A percentile compares a stretch with the other conserved stretches of the same genome.
Evolutionary conservation across 805 yeast genomes (phyloP).

Genomic region (Lachancea kluyveri): DNA sequence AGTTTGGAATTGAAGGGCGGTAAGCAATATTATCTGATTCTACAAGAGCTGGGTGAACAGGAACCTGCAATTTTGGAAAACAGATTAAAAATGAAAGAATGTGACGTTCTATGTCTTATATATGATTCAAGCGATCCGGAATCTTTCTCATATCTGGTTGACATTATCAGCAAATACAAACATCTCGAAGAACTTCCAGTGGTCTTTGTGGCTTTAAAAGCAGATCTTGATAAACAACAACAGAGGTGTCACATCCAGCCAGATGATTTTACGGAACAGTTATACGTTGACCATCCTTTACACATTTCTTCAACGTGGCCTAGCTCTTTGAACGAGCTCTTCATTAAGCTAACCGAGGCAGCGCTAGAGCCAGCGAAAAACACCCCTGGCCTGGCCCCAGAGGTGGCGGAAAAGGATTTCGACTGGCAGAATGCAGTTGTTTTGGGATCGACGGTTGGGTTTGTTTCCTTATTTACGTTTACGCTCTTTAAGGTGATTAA

Average conservation of each 20-base stretch:
- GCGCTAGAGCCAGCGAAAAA: slow-evolving; percentile 72
- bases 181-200: slow-evolving; percentile 64
- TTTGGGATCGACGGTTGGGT: slow-evolving; percentile 65
- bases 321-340: slow-evolving; percentile 75
- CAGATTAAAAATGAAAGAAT: slow-evolving; percentile 59
- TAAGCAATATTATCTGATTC: slow-evolving; percentile 83
- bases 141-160: slow-evolving; percentile 76
- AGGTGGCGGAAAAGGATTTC: slow-evolving; percentile 44
- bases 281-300: slow-evolving; percentile 71
- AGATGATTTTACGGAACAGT: slow-evolving; percentile 67
- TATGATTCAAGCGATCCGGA: slow-evolving; percentile 97
- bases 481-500: slow-evolving; percentile 49
- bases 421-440: slow-evolving; percentile 47
- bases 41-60: slow-evolving; percentile 85
- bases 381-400: slow-evolving; percentile 74
- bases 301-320: slow-evolving; percentile 92
- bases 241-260: slow-evolving; percentile 85
- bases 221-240: slow-evolving; percentile 93
- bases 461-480: slow-evolving; percentile 55
- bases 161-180: slow-evolving; percentile 55
- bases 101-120: slow-evolving; percentile 85
- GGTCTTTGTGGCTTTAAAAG: slow-evolving; percentile 86
- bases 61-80: slow-evolving; percentile 80
- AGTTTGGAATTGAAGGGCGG: slow-evolving; percentile 93
- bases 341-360: slow-evolving; percentile 82